Evolutionary conservation across 2,329 filamentous ascomycete species (phyloP).

Genomic region (Fusarium subtropicale): DNA sequence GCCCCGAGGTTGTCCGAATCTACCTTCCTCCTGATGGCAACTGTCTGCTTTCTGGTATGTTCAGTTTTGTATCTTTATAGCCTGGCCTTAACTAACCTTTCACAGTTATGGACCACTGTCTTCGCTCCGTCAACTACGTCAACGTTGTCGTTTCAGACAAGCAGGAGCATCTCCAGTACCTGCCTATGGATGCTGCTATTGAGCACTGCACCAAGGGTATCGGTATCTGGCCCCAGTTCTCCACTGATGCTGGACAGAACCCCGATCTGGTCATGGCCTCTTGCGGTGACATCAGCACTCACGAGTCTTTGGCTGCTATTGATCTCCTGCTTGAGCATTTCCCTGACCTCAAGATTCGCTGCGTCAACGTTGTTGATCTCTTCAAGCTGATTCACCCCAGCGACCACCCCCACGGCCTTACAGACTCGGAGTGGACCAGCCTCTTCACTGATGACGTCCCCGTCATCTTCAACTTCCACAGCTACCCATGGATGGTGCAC

Average conservation of each 20-base stretch:
- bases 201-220: slow-evolving; percentile 83
- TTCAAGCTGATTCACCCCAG: slow-evolving; percentile 79
- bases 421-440: slow-evolving; percentile 72
- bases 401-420: slow-evolving; percentile 80
- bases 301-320: slow-evolving; percentile 79
- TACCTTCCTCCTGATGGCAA: slow-evolving; percentile 86
- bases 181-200: slow-evolving; percentile 78
- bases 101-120: slow-evolving; percentile 77
- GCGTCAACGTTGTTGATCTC: slow-evolving; percentile 83
- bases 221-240: slow-evolving; percentile 82
- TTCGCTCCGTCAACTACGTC: slow-evolving; percentile 80
- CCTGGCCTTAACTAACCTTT: slow-evolving; percentile 27
- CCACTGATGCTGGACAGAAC: slow-evolving; percentile 74
- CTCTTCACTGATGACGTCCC: slow-evolving; percentile 79
- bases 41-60: slow-evolving; percentile 71
- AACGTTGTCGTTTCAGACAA: slow-evolving; percentile 86
- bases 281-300: slow-evolving; percentile 79
- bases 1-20: slow-evolving; percentile 81
- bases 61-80: neutral
- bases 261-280: slow-evolving; percentile 82
- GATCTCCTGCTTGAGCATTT: slow-evolving; percentile 78
- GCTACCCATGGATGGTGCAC: slow-evolving; percentile 84
- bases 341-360: slow-evolving; percentile 79
- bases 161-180: slow-evolving; percentile 80
- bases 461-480: slow-evolving; percentile 87